These are phyloP conservation scores for Ogataea dorogensis DNA, from an alignment of 805 yeast species.

Conservation along the genomic window DNA sequence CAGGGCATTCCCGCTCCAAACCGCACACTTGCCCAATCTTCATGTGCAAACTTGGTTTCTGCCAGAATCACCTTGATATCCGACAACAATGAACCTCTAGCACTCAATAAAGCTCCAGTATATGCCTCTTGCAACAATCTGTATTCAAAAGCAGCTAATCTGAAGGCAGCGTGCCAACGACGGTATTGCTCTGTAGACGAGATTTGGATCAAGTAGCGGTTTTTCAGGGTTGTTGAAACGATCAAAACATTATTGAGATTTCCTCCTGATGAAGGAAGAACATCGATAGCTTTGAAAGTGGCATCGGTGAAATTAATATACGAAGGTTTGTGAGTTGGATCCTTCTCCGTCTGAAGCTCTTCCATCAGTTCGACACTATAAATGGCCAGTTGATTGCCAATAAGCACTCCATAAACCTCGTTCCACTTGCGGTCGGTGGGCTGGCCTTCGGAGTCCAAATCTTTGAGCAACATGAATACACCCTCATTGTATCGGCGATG, in stretches of 20 bases:
- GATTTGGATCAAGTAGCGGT: constrained; percentile 80
- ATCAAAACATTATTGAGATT: constrained; percentile 74
- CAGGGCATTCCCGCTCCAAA: constrained; percentile 98
- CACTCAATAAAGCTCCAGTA: constrained; percentile 89
- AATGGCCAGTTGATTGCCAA: constrained; percentile 87
- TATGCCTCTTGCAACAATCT: constrained; percentile 89
- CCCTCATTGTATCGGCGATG: constrained; percentile 78
- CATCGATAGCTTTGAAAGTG: constrained; percentile 67
- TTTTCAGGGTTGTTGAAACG: constrained; percentile 90
- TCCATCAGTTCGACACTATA: constrained; percentile 81
- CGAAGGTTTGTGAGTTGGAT: constrained; percentile 49
- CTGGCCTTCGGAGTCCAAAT: constrained; percentile 78
- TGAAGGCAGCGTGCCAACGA: constrained; percentile 80
- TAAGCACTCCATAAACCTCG: constrained; percentile 87
- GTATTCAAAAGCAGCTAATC: constrained; percentile 79
- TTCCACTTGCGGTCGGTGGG: constrained; percentile 84
- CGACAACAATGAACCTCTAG: constrained; percentile 84
- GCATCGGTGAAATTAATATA: constrained; percentile 93
- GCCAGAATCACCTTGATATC: constrained; percentile 85
- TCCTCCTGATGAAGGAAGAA: constrained; percentile 63
- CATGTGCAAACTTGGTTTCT: constrained; percentile 81
- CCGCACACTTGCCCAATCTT: constrained; percentile 92
- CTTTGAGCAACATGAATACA: constrained; percentile 68
- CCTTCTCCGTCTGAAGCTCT: constrained; percentile 40
- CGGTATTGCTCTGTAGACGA: constrained; percentile 60